phyloP scores from a whole-genome alignment of 106 monocot genomes.

The Platanthera zijinensis region DNA sequence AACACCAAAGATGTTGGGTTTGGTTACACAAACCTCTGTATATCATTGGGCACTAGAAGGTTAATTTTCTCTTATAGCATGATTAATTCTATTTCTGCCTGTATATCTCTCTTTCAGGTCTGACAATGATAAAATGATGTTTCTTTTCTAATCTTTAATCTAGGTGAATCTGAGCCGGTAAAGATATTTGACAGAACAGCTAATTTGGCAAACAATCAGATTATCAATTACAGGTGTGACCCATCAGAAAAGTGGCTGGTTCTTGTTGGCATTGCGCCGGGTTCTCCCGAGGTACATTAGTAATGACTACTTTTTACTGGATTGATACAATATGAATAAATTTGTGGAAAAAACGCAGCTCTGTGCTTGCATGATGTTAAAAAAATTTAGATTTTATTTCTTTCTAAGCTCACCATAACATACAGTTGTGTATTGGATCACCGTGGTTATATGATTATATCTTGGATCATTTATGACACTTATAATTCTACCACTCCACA shows the following conservation, averaged over 20 bases:
- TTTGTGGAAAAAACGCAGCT: background rate
- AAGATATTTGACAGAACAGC: constrained; percentile 96
- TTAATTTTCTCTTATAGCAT: constrained; percentile 3
- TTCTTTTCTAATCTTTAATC: background rate
- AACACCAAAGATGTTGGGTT: constrained; percentile 81
- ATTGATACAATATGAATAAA: background rate
- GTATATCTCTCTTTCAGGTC: background rate
- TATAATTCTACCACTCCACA: background rate
- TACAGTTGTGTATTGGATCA: background rate
- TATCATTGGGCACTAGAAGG: constrained; percentile 98
- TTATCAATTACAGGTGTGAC: constrained; percentile 95
- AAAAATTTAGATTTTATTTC: background rate
- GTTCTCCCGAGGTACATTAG: constrained; percentile 70
- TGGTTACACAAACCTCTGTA: constrained; percentile 90
- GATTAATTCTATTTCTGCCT: background rate
- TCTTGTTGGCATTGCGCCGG: constrained; percentile 94
- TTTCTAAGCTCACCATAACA: background rate
- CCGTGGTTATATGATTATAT: background rate
- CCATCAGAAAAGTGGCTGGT: constrained; percentile 96
- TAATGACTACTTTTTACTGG: constrained; percentile 1
- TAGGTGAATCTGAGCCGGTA: constrained; percentile 81
- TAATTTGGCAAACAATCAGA: constrained; percentile 90
- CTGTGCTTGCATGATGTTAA: background rate
- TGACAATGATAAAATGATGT: constrained; percentile 1
- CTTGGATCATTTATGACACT: background rate